Base-by-base conservation (phyloP, 2,329 filamentous ascomycete species). In the Whalleya microplaca region DNA sequence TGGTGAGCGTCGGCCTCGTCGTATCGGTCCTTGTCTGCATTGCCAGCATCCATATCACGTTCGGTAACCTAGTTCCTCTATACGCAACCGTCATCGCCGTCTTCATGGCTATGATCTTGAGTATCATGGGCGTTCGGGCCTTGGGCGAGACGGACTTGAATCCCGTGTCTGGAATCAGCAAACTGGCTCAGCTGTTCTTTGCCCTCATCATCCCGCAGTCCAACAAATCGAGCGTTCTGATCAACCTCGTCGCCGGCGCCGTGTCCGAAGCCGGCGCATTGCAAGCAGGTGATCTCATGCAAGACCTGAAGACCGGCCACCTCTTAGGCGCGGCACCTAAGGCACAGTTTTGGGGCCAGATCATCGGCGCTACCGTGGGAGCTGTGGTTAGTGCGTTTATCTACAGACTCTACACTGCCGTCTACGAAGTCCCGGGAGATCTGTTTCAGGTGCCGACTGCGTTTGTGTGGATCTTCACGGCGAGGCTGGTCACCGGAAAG, bases 391-490 rank as follows among this genome's bases (percentile, higher is more conserved):
- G 90, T 57, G 92, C 94, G 0, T 83, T 89, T 2, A 89, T 98
- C 2, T 99, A 99, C 73, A 88, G 88, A 56, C 78, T 98, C 14
- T 99, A 99, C 69, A 94, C 92, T 2, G 69, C 75, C 32, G 93
- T 97, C 1, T 99, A 99, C 69, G 80, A 87, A 41, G 89, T 99
- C 5, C 95, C 95, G 0, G 91, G 93, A 0, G 88, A 91, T 9
- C 78, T 97, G 51, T 98, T 99, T 72, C 90, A 96, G 69, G 92
- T 96, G 1, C 95, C 95, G 0, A 98, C 95, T 0, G 94, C 88
- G 0, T 97, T 94, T 71, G 93, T 99, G 4, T 99, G 95, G 95
- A 90, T 99, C 51, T 97, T 97, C 73, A 99, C 95, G 0, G 94
- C 95, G 1, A 83, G 95, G 16, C 81, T 99, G 2, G 93, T 99